These are phyloP conservation scores for Claviceps lovelessii DNA, from an alignment of 2,329 filamentous ascomycete genomes.

Conservation along the genomic window DNA sequence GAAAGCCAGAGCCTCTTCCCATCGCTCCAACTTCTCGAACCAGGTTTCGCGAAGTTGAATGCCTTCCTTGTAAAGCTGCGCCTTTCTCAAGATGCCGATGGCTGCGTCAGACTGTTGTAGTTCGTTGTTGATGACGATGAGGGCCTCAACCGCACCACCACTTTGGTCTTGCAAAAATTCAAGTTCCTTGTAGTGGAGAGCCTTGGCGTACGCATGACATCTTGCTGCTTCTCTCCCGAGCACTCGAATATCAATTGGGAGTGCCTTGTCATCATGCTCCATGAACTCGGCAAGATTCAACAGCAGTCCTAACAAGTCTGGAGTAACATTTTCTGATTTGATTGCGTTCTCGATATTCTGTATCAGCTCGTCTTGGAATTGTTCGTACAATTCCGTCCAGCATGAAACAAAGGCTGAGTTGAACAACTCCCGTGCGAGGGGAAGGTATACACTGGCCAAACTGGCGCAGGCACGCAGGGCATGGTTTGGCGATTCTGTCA, in stretches of 20 bases:
- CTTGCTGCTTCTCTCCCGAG: slow-evolving; percentile 89
- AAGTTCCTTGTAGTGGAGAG: slow-evolving; percentile 94
- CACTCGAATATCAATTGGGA: slow-evolving; percentile 92
- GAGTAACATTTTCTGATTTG: slow-evolving; percentile 87
- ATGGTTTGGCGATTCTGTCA: slow-evolving; percentile 92
- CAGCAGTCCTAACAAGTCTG: slow-evolving; percentile 84
- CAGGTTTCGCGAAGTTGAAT: slow-evolving; percentile 95
- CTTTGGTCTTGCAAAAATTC: slow-evolving; percentile 98
- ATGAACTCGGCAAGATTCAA: slow-evolving; percentile 98
- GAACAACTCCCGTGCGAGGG: slow-evolving; percentile 84
- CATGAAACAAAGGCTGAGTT: slow-evolving; percentile 98
- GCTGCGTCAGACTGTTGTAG: slow-evolving; percentile 96
- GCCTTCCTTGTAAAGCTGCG: slow-evolving; percentile 81
- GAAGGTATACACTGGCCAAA: slow-evolving; percentile 79
- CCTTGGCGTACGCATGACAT: slow-evolving; percentile 96
- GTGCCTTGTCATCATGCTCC: slow-evolving; percentile 97
- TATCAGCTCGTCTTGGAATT: slow-evolving; percentile 93
- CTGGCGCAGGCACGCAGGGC: slow-evolving; percentile 85
- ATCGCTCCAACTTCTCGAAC: slow-evolving; percentile 96
- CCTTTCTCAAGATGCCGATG: slow-evolving; percentile 92
- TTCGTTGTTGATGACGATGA: slow-evolving; percentile 99
- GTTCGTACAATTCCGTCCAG: slow-evolving; percentile 94
- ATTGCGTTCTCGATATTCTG: slow-evolving; percentile 91
- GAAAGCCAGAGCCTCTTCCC: slow-evolving; percentile 89
- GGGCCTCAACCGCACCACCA: slow-evolving; percentile 82